phyloP scores from a whole-genome alignment of 495 filamentous ascomycete genomes.

The Talaromyces proteolyticus region DNA sequence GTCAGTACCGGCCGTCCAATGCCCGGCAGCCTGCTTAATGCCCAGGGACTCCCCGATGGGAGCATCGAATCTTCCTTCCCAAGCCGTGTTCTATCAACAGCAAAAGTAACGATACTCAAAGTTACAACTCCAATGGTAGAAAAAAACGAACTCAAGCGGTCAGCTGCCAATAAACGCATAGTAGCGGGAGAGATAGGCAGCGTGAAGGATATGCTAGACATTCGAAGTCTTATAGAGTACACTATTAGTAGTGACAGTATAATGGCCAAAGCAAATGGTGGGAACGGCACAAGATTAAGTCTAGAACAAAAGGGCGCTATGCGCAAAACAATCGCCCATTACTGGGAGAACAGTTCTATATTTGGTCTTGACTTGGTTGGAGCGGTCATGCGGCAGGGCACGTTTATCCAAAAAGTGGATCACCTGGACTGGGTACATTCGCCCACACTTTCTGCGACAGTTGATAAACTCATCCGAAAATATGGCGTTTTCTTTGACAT shows the following conservation, averaged over 20 bases:
- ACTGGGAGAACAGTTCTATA: conserved; percentile 68
- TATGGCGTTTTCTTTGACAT: conserved; percentile 66
- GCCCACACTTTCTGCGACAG: conserved; percentile 56
- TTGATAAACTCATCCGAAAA: conserved; percentile 60
- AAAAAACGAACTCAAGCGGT: no score
- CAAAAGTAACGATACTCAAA: conserved; percentile 48
- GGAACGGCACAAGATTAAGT: background rate
- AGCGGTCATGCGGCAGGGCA: conserved; percentile 74
- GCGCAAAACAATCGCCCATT: conserved; percentile 73
- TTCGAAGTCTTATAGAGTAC: conserved; percentile 36
- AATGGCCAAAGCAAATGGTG: conserved; percentile 12
- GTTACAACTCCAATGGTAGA: no score
- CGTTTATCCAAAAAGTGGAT: conserved; percentile 80
- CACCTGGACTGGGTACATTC: conserved; percentile 74
- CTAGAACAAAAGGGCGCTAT: conserved; percentile 47
- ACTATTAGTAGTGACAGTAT: conserved; percentile 17
- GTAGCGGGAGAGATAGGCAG: conserved; percentile 3
- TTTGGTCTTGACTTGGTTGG: conserved; percentile 73
- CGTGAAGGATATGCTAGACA: conserved; percentile 25
- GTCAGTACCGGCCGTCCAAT: conserved; percentile 42
- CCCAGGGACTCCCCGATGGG: conserved; percentile 22
- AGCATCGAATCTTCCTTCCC: conserved; percentile 43
- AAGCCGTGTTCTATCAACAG: no score
- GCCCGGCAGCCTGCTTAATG: conserved; percentile 56
- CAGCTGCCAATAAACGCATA: conserved; percentile 28